A percentile compares a stretch with the other conserved stretches of the same genome.
Evolutionary conservation across 2,329 filamentous ascomycete species (phyloP).

Genomic region (Stachybotrys elegans): DNA sequence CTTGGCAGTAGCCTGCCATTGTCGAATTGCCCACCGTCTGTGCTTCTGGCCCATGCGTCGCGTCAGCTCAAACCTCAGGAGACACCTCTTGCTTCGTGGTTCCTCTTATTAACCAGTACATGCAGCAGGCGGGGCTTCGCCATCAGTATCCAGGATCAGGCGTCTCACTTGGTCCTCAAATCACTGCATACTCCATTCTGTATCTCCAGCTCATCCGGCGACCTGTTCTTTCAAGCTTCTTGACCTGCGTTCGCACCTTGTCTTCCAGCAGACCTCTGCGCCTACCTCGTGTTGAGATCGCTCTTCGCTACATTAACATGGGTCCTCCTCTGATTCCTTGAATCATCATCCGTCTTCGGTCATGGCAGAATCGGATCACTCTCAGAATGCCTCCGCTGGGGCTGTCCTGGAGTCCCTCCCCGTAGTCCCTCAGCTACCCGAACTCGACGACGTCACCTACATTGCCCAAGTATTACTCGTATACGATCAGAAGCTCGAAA

Average conservation of each 20-base stretch:
- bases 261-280: too few relatives aligned
- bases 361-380: background rate
- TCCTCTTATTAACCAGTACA: too few relatives aligned
- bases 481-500: slow-evolving; percentile 28
- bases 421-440: slow-evolving; percentile 26
- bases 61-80: too few relatives aligned
- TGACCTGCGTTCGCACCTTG: background rate
- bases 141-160: background rate
- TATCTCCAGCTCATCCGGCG: too few relatives aligned
- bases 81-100: too few relatives aligned
- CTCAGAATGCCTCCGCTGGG: background rate
- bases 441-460: slow-evolving; percentile 36
- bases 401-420: background rate
- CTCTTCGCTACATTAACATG: background rate
- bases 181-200: background rate
- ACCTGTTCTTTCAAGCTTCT: background rate
- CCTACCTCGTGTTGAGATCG: too few relatives aligned
- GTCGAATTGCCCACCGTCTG: too few relatives aligned
- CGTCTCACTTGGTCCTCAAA: background rate
- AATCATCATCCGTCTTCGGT: slow-evolving; percentile 4
- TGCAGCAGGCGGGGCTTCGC: too few relatives aligned
- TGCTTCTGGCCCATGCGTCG: too few relatives aligned
- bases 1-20: too few relatives aligned
- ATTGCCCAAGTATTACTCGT: slow-evolving; percentile 32
- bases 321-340: background rate